A percentile compares a stretch with the other conserved stretches of the same genome.
phyloP scores from a whole-genome alignment of 306 rosid species.

The Dalbergia cochinchinensis region DNA sequence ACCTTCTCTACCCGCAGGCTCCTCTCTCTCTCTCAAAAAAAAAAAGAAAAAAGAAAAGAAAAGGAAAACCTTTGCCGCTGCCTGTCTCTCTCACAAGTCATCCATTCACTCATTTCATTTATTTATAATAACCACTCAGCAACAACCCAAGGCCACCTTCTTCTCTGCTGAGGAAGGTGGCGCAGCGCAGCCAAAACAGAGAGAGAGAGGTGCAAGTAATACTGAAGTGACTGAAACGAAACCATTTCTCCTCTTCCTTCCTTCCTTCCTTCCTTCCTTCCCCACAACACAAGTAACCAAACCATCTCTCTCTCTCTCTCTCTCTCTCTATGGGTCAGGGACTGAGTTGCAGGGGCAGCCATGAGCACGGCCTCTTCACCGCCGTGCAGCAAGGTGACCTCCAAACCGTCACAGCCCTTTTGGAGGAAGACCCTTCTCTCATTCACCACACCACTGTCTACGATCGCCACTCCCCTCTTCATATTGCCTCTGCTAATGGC shows the following conservation, averaged over 20 bases:
- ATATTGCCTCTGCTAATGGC: slow-evolving; percentile 87
- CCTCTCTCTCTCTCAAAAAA: too few relatives aligned
- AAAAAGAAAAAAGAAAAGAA: too few relatives aligned
- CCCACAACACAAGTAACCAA: too few relatives aligned
- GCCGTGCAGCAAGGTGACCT: slow-evolving; percentile 77
- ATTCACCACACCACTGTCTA: slow-evolving; percentile 64
- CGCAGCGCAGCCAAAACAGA: slow-evolving; percentile 33
- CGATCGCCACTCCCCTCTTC: slow-evolving; percentile 82
- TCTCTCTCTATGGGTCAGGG: slow-evolving; percentile 72
- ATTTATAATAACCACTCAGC: slow-evolving; percentile 21
- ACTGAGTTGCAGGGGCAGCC: slow-evolving; percentile 67
- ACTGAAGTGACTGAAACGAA: background rate
- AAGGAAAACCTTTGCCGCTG: too few relatives aligned
- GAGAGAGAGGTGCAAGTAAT: background rate
- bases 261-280: too few relatives aligned
- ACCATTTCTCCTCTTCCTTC: slow-evolving; percentile 32
- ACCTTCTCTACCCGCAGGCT: too few relatives aligned
- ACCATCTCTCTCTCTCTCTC: background rate
- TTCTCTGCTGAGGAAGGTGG: slow-evolving; percentile 41
- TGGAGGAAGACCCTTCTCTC: slow-evolving; percentile 61
- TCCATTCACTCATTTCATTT: background rate
- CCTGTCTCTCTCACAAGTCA: too few relatives aligned
- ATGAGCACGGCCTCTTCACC: slow-evolving; percentile 71
- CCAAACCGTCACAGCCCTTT: slow-evolving; percentile 50
- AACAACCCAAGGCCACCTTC: slow-evolving; percentile 42